Evolutionary conservation across 768 basidiomycete genomes (phyloP).

Genomic region (Lyophyllum shimeji): DNA sequence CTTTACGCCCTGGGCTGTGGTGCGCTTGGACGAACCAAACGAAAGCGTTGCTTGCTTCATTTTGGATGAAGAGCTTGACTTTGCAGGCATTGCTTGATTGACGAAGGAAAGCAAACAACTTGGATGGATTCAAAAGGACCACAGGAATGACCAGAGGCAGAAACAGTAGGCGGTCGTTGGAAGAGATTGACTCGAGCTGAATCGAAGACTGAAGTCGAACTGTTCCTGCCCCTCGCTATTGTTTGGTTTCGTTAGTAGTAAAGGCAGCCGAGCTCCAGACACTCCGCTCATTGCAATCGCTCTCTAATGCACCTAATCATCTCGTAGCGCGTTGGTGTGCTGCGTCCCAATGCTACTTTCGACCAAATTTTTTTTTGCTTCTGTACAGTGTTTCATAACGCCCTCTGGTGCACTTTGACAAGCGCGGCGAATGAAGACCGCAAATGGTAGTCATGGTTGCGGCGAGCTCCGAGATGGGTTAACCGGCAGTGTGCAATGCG

Average conservation of each 20-base stretch:
- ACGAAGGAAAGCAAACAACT: background rate
- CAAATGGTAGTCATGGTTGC: background rate
- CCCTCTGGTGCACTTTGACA: too few species aligned
- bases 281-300: too few species aligned
- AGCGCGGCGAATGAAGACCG: background rate
- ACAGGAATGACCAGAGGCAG: background rate
- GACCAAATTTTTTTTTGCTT: too few species aligned
- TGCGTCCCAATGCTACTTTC: too few species aligned
- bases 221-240: background rate
- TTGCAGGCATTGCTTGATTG: background rate
- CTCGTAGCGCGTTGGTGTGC: too few species aligned
- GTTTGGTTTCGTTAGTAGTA: background rate
- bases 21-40: conserved; percentile 48
- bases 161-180: background rate
- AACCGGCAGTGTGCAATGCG: background rate
- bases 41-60: conserved; percentile 46
- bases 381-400: too few species aligned
- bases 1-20: conserved; percentile 26
- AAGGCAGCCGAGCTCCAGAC: background rate
- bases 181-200: background rate
- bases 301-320: too few species aligned
- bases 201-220: background rate
- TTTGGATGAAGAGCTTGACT: conserved; percentile 4
- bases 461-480: background rate
- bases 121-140: background rate